Percentiles rank a stretch among this genome's conserved stretches.
Evolutionary conservation across 352 stramenopile genomes (phyloP).

Genomic region (Paralagenidium karlingii): DNA sequence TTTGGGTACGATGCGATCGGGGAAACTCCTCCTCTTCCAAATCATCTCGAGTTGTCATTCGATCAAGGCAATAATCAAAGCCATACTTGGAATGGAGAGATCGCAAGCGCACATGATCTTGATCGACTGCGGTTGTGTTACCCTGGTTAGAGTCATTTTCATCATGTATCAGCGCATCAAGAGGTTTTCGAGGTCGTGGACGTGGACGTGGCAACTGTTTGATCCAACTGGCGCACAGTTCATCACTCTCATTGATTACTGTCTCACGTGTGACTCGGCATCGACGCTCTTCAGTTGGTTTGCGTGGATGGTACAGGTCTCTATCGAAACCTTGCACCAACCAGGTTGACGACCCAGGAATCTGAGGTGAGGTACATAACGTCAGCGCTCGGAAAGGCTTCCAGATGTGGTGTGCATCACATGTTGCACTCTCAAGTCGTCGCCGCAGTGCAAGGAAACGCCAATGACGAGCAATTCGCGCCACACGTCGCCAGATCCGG

Average conservation of each 20-base stretch:
- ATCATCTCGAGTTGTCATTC: not conserved
- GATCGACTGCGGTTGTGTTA: not conserved
- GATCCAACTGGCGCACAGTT: slow-evolving; percentile 18
- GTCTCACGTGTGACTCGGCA: not conserved
- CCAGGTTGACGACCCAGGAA: slow-evolving; percentile 5
- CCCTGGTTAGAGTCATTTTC: slow-evolving; percentile 1
- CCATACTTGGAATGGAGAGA: slow-evolving; percentile 14
- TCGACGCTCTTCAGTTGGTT: not conserved
- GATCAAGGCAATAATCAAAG: not conserved
- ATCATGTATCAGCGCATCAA: slow-evolving; percentile 13
- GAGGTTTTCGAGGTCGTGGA: slow-evolving; percentile 17
- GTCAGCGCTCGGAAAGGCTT: too few relatives aligned
- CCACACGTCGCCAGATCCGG: slow-evolving; percentile 9
- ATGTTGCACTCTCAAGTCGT: not conserved
- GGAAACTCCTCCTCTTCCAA: not conserved
- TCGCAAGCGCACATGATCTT: slow-evolving; percentile 11
- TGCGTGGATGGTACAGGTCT: not conserved
- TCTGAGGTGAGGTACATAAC: not conserved
- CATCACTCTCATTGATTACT: slow-evolving; percentile 4
- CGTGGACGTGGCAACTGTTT: slow-evolving; percentile 18
- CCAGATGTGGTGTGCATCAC: too few relatives aligned
- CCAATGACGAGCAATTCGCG: slow-evolving; percentile 13
- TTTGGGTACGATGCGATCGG: slow-evolving; percentile 6
- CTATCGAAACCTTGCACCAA: slow-evolving; percentile 13
- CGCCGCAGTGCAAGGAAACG: slow-evolving; percentile 5